Evolutionary conservation across 2,329 filamentous ascomycete species (phyloP).

Genomic region (Sporothrix pallida): DNA sequence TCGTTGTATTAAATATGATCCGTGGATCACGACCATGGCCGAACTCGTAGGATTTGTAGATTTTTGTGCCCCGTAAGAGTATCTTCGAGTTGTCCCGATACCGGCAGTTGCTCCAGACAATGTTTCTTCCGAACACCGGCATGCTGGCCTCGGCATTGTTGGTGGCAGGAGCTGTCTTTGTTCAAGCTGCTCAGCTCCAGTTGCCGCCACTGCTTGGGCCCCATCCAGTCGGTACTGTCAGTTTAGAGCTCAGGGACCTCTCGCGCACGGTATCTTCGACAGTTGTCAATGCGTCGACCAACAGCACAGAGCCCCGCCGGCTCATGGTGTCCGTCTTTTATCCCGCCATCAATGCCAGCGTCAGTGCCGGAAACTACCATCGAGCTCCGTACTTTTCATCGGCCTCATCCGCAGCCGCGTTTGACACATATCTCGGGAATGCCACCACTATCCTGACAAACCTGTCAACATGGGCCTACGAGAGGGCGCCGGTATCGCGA

Average conservation of each 20-base stretch:
- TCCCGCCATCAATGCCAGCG: not conserved
- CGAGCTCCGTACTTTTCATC: not conserved
- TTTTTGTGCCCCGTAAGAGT: not conserved
- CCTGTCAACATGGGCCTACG: not conserved
- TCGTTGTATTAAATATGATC: not conserved
- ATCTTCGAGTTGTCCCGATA: not conserved
- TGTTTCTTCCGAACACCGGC: not conserved
- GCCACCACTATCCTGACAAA: not conserved
- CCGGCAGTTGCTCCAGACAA: not conserved
- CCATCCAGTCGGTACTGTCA: not conserved
- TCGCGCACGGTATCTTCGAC: not conserved
- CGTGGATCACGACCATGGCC: not conserved
- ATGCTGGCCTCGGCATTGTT: not conserved
- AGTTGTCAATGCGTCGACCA: not conserved
- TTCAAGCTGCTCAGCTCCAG: not conserved
- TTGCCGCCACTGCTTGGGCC: not conserved
- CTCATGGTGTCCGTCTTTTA: conserved; percentile 14
- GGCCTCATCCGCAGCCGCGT: not conserved
- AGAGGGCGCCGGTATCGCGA: not conserved
- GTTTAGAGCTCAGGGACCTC: not conserved
- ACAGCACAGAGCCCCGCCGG: conserved; percentile 4
- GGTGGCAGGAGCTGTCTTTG: not conserved
- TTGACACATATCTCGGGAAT: not conserved
- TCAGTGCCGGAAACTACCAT: not conserved
- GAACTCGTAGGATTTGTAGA: not conserved